A percentile compares a stretch with the other conserved stretches of the same genome.
These are phyloP conservation scores for Arachnomyces sp. DNA, from an alignment of 2,329 filamentous ascomycete species.

Conservation along the genomic window DNA sequence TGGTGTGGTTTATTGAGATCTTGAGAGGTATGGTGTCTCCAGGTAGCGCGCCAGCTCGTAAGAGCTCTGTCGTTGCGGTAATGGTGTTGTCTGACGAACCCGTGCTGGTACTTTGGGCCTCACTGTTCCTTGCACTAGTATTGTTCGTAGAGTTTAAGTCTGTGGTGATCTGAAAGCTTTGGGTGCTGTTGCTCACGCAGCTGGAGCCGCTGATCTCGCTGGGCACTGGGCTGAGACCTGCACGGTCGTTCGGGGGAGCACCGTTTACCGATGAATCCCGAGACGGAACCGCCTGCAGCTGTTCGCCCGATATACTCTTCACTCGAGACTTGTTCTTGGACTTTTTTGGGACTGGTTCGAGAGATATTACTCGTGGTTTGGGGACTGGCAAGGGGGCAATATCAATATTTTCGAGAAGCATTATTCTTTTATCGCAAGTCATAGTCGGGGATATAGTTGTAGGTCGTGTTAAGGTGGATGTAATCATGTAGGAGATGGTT, in stretches of 20 bases:
- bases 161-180: conserved; percentile 47
- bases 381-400: conserved; percentile 67
- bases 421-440: conserved; percentile 73
- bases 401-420: conserved; percentile 74
- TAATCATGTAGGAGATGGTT: conserved; percentile 84
- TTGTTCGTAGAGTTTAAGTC: conserved; percentile 34
- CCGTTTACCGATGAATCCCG: conserved; percentile 38
- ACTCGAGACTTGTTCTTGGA: conserved; percentile 50
- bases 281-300: conserved; percentile 38
- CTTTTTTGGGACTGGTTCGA: conserved; percentile 76
- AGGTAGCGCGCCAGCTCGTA: conserved; percentile 74
- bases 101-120: conserved; percentile 40
- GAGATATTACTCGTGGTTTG: conserved; percentile 71
- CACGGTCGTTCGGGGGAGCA: conserved; percentile 25
- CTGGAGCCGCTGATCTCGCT: conserved; percentile 69
- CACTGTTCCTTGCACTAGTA: conserved; percentile 38
- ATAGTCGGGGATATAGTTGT: conserved; percentile 75
- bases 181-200: conserved; percentile 57
- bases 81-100: conserved; percentile 66
- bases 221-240: conserved; percentile 43
- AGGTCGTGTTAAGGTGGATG: conserved; percentile 80
- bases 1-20: conserved; percentile 79
- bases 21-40: conserved; percentile 76
- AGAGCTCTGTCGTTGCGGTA: conserved; percentile 74
- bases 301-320: conserved; percentile 39